Conservation (phyloP, 345 rosid genomes). For the Eucalyptus urophylla region DNA sequence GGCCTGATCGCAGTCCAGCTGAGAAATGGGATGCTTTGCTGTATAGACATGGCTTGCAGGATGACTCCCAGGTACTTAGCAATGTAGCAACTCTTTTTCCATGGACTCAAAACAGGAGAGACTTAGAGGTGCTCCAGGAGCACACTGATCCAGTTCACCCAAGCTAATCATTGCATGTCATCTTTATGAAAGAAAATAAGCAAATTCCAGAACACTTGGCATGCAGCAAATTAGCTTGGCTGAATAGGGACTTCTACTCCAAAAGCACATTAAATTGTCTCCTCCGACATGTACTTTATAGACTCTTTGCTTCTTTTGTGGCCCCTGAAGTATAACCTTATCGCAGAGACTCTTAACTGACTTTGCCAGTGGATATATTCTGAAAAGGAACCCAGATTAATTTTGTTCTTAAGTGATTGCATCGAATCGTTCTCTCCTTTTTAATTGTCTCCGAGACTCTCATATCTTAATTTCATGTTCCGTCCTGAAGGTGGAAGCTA, state of each 20-base stretch:
- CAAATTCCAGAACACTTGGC: background rate
- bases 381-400: background rate
- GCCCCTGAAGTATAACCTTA: background rate
- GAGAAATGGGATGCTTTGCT: constrained; percentile 95
- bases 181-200: background rate
- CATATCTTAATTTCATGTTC: background rate
- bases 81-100: background rate
- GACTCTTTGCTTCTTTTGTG: background rate
- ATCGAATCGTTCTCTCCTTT: background rate
- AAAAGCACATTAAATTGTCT: background rate
- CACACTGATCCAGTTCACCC: background rate
- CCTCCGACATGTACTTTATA: background rate
- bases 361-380: background rate
- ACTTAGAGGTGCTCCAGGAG: background rate
- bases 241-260: background rate
- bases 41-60: constrained; percentile 56
- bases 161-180: background rate
- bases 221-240: background rate
- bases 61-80: constrained; percentile 54
- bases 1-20: constrained; percentile 65
- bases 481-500: constrained; percentile 74
- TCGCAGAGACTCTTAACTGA: background rate
- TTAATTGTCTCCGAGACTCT: background rate
- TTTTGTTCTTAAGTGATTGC: background rate
- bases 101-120: background rate